Conservation (phyloP, 768 basidiomycete genomes). For the Mycena crocata region DNA sequence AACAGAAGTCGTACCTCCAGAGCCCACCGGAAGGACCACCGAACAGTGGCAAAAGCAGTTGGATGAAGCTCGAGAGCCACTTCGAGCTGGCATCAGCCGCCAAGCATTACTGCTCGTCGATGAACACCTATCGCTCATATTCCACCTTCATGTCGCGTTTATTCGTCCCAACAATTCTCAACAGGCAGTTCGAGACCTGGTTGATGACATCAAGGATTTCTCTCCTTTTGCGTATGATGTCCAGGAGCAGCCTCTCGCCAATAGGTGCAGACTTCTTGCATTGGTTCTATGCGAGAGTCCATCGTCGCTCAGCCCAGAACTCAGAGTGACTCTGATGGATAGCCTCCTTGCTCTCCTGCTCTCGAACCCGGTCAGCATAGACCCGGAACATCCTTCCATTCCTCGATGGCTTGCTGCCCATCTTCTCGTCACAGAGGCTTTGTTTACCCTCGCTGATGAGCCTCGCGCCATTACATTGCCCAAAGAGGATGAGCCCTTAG, state of each 20-base stretch:
- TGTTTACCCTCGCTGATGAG: slow-evolving; percentile 82
- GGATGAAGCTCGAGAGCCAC: slow-evolving; percentile 70
- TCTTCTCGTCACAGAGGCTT: slow-evolving; percentile 86
- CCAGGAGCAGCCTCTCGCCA: slow-evolving; percentile 81
- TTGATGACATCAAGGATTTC: slow-evolving; percentile 81
- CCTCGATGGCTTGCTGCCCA: slow-evolving; percentile 92
- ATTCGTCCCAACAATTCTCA: slow-evolving; percentile 68
- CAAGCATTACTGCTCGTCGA: slow-evolving; percentile 86
- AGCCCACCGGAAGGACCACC: slow-evolving; percentile 55
- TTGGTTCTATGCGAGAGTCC: slow-evolving; percentile 83
- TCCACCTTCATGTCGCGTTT: slow-evolving; percentile 88
- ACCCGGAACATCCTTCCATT: slow-evolving; percentile 63
- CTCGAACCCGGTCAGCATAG: slow-evolving; percentile 62
- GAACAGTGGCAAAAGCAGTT: slow-evolving; percentile 78
- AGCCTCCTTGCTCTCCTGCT: slow-evolving; percentile 74
- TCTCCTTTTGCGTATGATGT: slow-evolving; percentile 73
- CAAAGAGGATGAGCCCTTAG: slow-evolving; percentile 75
- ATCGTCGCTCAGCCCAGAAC: slow-evolving; percentile 64
- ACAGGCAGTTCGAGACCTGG: slow-evolving; percentile 75
- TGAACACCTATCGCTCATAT: slow-evolving; percentile 87
- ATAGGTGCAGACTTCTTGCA: slow-evolving; percentile 87
- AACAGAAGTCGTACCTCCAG: slow-evolving; percentile 13
- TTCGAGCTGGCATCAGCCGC: slow-evolving; percentile 72
- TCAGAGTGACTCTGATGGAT: slow-evolving; percentile 72
- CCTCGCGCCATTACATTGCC: slow-evolving; percentile 74